These are phyloP conservation scores for Penicillium lagena DNA, from an alignment of 495 filamentous ascomycete species.

Conservation along the genomic window DNA sequence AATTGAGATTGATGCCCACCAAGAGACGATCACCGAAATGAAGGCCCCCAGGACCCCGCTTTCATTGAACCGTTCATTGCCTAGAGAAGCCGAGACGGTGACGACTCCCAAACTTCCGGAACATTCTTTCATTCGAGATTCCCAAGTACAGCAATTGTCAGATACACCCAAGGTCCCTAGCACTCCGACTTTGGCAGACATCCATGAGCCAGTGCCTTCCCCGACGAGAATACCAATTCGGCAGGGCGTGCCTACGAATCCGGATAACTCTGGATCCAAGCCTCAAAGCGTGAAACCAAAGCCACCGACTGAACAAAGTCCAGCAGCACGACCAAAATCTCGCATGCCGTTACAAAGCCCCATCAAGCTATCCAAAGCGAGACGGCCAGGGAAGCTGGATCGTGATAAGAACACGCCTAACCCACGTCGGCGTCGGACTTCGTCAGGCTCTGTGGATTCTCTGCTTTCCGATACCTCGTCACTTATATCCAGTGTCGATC, in stretches of 20 bases:
- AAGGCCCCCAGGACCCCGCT: too few species aligned
- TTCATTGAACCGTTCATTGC: too few species aligned
- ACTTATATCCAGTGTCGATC: slow-evolving; percentile 27
- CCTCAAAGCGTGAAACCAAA: background rate
- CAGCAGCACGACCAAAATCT: background rate
- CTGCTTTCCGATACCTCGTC: slow-evolving; percentile 30
- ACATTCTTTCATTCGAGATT: too few species aligned
- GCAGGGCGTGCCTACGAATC: background rate
- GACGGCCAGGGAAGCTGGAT: slow-evolving; percentile 18
- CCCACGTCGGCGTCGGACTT: slow-evolving; percentile 19
- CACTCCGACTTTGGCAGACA: too few species aligned
- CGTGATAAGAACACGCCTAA: slow-evolving; percentile 16
- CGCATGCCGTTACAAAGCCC: slow-evolving; percentile 34
- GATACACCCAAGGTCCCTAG: too few species aligned
- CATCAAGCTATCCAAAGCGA: slow-evolving; percentile 29
- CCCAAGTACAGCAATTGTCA: too few species aligned
- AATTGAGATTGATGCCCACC: too few species aligned
- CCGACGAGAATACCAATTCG: too few species aligned
- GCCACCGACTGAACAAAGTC: background rate
- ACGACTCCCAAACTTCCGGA: too few species aligned
- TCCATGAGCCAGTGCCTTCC: too few species aligned
- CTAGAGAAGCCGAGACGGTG: too few species aligned
- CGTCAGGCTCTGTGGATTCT: slow-evolving; percentile 29
- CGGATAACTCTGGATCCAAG: background rate
- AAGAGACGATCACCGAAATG: too few species aligned